Evolutionary conservation across 257 asterid species (phyloP).

Genomic region (Buddleja alternifolia): DNA sequence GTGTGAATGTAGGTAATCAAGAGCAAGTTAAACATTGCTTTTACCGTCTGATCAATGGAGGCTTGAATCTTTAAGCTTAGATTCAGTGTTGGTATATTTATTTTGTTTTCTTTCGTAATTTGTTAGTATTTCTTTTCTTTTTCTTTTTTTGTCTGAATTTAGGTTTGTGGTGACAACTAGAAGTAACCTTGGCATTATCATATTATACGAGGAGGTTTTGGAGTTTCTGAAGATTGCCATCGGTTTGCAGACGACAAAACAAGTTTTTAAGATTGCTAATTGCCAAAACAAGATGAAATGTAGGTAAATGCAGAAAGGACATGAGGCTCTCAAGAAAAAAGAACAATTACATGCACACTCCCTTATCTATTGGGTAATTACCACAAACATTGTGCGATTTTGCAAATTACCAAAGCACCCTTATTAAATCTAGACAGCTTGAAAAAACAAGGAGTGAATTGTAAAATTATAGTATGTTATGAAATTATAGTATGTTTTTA

Average conservation of each 20-base stretch:
- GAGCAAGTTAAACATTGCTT: slow-evolving; percentile 22
- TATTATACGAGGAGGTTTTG: slow-evolving; percentile 8
- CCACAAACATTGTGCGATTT: too few relatives aligned
- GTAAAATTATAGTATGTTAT: too few relatives aligned
- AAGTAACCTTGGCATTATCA: neutral
- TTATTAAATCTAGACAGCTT: too few relatives aligned
- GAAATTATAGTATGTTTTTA: too few relatives aligned
- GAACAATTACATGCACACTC: too few relatives aligned
- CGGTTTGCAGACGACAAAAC: neutral
- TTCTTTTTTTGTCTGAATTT: slow-evolving; percentile 20
- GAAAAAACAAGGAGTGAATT: too few relatives aligned
- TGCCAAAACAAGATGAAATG: neutral
- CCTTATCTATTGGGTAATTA: too few relatives aligned
- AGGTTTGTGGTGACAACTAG: neutral
- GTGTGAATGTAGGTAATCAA: neutral
- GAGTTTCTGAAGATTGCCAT: neutral
- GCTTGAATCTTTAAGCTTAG: neutral
- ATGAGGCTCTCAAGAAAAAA: neutral
- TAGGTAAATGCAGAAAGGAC: neutral
- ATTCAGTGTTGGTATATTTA: neutral
- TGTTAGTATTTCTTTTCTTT: too few relatives aligned
- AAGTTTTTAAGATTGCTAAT: neutral
- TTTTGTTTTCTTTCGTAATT: neutral
- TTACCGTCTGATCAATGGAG: slow-evolving; percentile 3
- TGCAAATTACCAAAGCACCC: too few relatives aligned